Evolutionary conservation across 805 yeast genomes (phyloP), one percentile per base, ranked within the genome.

Genomic region (Sugiyamaella lignohabitans): DNA sequence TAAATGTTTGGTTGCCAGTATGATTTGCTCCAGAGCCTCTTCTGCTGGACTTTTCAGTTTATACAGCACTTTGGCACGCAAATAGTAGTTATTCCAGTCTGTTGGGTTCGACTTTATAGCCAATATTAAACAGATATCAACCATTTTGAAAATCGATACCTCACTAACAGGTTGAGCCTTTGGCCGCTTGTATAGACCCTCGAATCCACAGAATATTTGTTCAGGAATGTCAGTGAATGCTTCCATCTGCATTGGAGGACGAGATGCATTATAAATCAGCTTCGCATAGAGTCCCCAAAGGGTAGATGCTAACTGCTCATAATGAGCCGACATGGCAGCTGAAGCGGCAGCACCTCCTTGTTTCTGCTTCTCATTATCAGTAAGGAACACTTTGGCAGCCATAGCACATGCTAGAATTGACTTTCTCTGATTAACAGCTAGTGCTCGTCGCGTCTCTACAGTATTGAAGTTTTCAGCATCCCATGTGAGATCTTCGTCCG

Each of bases 401-500:
- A 84, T 82, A 19, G 81, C 59, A 55, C 82, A 87, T 51, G 95
- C 82, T 2, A 87, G 55, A 1, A 91, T 62, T 0, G 95, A 72
- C 56, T 75, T 82, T 48, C 83, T 72, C 61, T 87, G 96, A 2
- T 76, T 59, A 4, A 72, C 64, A 0, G 88, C 87, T 0, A 87
- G 82, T 0, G 66, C 61, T 2, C 66, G 65, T 57, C 82, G 82
- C 6, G 29, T 5, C 14, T 17, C 27, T 21, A 5, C 6, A 0
- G 75, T 70, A 43, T 81, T 81, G 32, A 87, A 65, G 57, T 84
- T 84, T 56, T 89, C 96, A 0, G 95, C 80, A 1, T 91, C 84
- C 94, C 96, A 87, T n/a, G 86, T 79, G 47, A 93, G 65, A 53
- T 87, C 96, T 61, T 88, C 96, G 53, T 91, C 97, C 0, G 84